phyloP scores from a whole-genome alignment of 2,329 filamentous ascomycete genomes.

The Lasiodiplodia gonubiensis region DNA sequence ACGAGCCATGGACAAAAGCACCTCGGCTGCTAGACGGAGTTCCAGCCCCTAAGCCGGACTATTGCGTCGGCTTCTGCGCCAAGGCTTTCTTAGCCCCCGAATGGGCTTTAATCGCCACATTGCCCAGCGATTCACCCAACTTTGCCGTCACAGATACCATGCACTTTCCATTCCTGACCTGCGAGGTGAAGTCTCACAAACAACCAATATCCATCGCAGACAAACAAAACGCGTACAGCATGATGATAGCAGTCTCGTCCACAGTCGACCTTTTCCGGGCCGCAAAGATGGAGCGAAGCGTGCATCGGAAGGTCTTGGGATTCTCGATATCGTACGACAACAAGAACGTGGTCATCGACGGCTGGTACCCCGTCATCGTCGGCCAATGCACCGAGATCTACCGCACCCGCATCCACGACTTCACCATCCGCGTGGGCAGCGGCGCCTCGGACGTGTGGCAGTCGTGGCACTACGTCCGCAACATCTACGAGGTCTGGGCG shows the following conservation, averaged over 20 bases:
- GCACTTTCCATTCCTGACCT: not conserved
- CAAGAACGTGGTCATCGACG: not conserved
- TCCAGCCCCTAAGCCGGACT: not conserved
- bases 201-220: not conserved
- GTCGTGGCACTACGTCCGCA: not conserved
- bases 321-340: not conserved
- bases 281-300: not conserved
- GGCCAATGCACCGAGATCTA: not conserved
- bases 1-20: not conserved
- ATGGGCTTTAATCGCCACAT: not conserved
- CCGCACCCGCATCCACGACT: not conserved
- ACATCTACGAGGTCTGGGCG: conserved; percentile 2
- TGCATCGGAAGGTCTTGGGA: not conserved
- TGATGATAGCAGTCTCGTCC: not conserved
- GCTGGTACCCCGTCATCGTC: not conserved
- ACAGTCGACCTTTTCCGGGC: not conserved
- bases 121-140: not conserved
- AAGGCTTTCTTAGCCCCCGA: not conserved
- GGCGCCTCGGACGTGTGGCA: not conserved
- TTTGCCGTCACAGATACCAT: not conserved
- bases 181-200: not conserved
- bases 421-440: not conserved
- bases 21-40: not conserved
- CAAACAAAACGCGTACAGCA: not conserved
- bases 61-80: not conserved